Base-by-base conservation (phyloP, 352 stramenopile species). In the Phytopythium litorale region DNA sequence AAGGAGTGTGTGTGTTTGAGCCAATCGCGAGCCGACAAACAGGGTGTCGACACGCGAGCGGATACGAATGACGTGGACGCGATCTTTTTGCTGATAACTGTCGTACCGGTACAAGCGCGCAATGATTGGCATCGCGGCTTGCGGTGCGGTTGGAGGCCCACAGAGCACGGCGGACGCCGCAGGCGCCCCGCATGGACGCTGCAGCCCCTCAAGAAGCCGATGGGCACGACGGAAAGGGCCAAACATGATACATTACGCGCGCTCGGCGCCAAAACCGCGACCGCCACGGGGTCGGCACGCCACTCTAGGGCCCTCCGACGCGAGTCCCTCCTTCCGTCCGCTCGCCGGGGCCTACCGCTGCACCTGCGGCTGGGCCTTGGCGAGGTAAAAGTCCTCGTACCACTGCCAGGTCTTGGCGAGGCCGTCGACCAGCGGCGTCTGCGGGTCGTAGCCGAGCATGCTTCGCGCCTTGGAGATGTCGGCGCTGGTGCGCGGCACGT, bases 401-500 rank as follows among this genome's bases (percentile, higher is more conserved):
- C 96, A 99, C 35, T 92, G 74, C 56, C 94, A 97, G 7, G 96
- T 98, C 72, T 91, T 91, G 51, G 73, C 53, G 40, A 99, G 97
- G 28, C 97, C 97, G 18, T 98, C 84, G 51, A 89, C 84, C 60
- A 99, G 97, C 16, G 89, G 68, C 35, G 98, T 96, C 56, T 82
- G 94, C 4, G 97, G 96, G 58, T 93, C 78, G 68, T 99, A 99
- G 16, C 94, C 97, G n/a, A 99, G 76, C 58, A 99, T 65, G 25
- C 73, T 66, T n/a, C 89, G 67, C 7, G 97, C 97, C 79, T 99
- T 99, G 50, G 84, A 91, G 33, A 99, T 96, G 73, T 99, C 85
- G 13, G 96, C 96, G 72, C 91, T 98, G 7, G 97, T 99, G 52
- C 95, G 91, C 18, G 88, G 94, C 15, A 99, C 96, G 70, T 99